Base-by-base conservation (phyloP, 208 protist genomes). In the Novymonas esmeraldas region DNA sequence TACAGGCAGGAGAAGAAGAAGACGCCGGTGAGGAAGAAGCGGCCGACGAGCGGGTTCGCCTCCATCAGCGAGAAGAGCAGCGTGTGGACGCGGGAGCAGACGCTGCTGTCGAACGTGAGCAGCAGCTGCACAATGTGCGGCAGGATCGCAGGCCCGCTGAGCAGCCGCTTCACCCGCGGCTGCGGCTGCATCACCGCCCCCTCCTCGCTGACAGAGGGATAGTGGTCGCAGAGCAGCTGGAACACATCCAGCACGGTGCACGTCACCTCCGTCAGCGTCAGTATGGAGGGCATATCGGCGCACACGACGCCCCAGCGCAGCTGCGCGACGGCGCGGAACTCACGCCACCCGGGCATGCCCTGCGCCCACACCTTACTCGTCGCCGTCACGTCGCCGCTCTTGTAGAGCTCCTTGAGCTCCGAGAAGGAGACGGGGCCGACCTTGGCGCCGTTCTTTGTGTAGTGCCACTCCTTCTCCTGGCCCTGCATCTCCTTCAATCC, bases 1-100 rank as follows among this genome's bases (percentile, higher is more conserved):
- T 99, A 99, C 72, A 98, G 92, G 34, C 98, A 84, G 22, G 88
- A 75, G 63, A 99, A 99, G 70, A 95, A 98, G 64, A 98, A 99
- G 31, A 83, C 83, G 51, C 97, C 97, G 24, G 96, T 97, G 20
- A 95, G 73, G 73, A 96, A 98, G 48, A 98, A 84, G 7, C 85
- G 84, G 5, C 84, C 73, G 9, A 97, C 71, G 2, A 81, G 34
- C 14, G 85, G 81, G 76, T 98, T 98, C 54, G 98, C 92, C 60
- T 89, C 73, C 76, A 99, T 90, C 48, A 99, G 70, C 29, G 62
- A 60, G 41, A 73, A 85, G 5, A 99, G 79, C 29, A 99, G 78
- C 14, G 36, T 68, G 70, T 96, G 85, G 18, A 95, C 90, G 16
- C 93, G 87, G 20, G 57, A 81, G 83, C 81, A 98, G 58, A 84